Percentiles rank a stretch among this genome's conserved stretches.
Conservation (phyloP, 2,329 filamentous ascomycete genomes). For the Lecanicillium sp. region DNA sequence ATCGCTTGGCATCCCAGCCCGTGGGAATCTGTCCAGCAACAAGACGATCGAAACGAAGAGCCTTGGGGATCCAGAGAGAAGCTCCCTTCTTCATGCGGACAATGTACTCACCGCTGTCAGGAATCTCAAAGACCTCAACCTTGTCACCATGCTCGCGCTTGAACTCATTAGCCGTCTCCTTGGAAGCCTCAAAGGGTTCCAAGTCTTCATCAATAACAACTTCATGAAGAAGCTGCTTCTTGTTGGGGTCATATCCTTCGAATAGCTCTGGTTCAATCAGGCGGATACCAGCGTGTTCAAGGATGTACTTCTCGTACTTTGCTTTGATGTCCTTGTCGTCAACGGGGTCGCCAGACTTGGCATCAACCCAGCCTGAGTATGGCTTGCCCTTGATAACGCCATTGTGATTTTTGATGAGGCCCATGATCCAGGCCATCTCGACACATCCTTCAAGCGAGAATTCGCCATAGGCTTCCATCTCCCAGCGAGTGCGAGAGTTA, state of each 20-base stretch:
- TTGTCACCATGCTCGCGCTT: constrained; percentile 95
- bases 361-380: constrained; percentile 94
- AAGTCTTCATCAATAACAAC: constrained; percentile 96
- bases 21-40: constrained; percentile 96
- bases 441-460: constrained; percentile 97
- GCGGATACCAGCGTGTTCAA: constrained; percentile 95
- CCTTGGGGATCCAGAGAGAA: constrained; percentile 91
- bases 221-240: constrained; percentile 97
- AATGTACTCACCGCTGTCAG: constrained; percentile 87
- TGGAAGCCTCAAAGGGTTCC: constrained; percentile 92
- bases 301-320: constrained; percentile 94
- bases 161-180: constrained; percentile 96
- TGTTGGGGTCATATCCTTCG: constrained; percentile 92
- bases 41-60: constrained; percentile 90
- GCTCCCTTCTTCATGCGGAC: constrained; percentile 95
- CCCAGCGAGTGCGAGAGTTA: constrained; percentile 96
- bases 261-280: constrained; percentile 97
- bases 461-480: constrained; percentile 95
- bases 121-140: constrained; percentile 93
- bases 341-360: constrained; percentile 88
- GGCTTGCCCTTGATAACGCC: constrained; percentile 91
- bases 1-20: constrained; percentile 93
- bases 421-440: constrained; percentile 99
- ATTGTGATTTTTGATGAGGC: constrained; percentile 97
- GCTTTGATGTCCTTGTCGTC: constrained; percentile 96